Evolutionary conservation across 225 moss, liverwort and hornwort species (phyloP), one percentile per base, ranked within the genome.

Genomic region (Polytrichum commune): DNA sequence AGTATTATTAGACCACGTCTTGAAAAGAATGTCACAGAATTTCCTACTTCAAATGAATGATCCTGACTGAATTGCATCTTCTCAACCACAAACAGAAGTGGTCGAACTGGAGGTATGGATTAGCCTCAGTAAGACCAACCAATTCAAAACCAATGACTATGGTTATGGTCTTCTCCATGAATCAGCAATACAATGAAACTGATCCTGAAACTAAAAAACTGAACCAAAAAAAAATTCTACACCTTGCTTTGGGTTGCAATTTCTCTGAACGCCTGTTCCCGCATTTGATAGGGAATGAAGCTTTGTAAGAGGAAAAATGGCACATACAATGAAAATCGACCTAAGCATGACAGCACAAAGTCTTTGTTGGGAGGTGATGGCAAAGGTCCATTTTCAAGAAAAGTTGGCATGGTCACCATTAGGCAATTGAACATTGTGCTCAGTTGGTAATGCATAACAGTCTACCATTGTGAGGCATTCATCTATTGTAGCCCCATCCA

Each of bases 401-500:
- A 20, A 20, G 29, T 9, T 4, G 23, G 32, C 73, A 58, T 63
- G 62, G 74, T 64, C 70, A 83, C 61, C 65, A 54, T 78, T 33
- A 61, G 30, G 76, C 63, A 22, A 19, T 26, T 35, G 69, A 66
- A 64, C 75, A 74, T 72, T 75, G 8, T 18, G 20, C 70, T 79
- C 72, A 63, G 64, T 70, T 6, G 76, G 68, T n/a, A 64, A 71
- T 25, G 70, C 75, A 64, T 78, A 80, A 22, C 89, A 81, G 87
- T 98, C 97, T 70, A 95, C 91, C 63, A 81, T 85, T 20, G 70
- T 80, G 33, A 98, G 88, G 79, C 98, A 98, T 66, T 84, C 77
- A 75, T 85, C 79, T 29, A 98, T 88, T 55, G 98, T 98, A 29
- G 85, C 63, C 74, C 91, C 90, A 68, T 98, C 98, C 71, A 98